Conservation (phyloP, 75 land plant genomes). For the Pinus taeda region DNA sequence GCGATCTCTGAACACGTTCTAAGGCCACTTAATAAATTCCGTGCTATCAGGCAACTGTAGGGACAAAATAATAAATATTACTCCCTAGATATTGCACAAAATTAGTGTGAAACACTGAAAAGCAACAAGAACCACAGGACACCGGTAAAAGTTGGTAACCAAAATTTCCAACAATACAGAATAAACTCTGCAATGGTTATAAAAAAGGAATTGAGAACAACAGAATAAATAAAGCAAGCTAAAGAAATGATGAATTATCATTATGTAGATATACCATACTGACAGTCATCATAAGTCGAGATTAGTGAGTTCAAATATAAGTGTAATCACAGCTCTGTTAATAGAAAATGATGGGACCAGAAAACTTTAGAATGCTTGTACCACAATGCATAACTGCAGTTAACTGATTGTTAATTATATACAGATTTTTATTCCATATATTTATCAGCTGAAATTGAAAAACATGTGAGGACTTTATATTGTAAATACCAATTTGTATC, state of each 20-base stretch:
- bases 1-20: slow-evolving; percentile 88
- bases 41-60: slow-evolving; percentile 87
- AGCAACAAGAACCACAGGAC: neutral
- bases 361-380: neutral
- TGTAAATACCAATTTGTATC: neutral
- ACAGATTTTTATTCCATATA: neutral
- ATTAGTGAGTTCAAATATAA: neutral
- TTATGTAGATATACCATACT: neutral
- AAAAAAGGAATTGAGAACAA: neutral
- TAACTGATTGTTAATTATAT: neutral
- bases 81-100: neutral
- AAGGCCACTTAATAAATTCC: slow-evolving; percentile 75
- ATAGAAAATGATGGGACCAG: neutral
- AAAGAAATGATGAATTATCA: neutral
- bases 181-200: neutral
- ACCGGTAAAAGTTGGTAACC: neutral
- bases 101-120: neutral
- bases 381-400: neutral
- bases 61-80: neutral
- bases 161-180: neutral
- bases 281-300: neutral
- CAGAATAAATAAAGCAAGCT: neutral
- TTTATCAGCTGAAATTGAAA: neutral
- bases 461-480: neutral
- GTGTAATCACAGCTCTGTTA: neutral